Conservation (phyloP, 2,329 filamentous ascomycete genomes). For the Calonectria pteridis region DNA sequence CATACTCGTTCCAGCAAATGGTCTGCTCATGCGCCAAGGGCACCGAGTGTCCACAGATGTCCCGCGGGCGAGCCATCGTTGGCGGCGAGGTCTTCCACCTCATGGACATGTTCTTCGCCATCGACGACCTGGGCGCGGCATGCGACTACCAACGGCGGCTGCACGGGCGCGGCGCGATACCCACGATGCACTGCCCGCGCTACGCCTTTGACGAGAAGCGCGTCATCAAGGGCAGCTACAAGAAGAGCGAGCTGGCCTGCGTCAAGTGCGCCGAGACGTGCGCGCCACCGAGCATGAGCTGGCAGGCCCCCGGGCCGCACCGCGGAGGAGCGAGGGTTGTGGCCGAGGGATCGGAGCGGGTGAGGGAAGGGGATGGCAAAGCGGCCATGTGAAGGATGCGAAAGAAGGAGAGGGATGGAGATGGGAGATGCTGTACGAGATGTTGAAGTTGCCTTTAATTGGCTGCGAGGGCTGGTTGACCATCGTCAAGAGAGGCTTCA, state of each 20-base stretch:
- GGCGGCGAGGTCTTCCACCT: conserved; percentile 42
- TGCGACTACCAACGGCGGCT: conserved; percentile 45
- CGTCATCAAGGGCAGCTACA: conserved; percentile 41
- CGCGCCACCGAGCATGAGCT: conserved; percentile 42
- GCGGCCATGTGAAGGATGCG: not conserved
- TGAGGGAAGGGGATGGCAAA: not conserved
- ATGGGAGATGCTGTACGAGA: conserved; percentile 6
- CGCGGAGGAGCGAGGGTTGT: not conserved
- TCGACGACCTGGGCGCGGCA: conserved; percentile 44
- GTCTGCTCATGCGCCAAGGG: conserved; percentile 46
- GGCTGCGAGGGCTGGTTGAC: not conserved
- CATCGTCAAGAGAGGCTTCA: not conserved
- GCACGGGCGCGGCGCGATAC: conserved; percentile 36
- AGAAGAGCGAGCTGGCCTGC: conserved; percentile 43
- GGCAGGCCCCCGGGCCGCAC: conserved; percentile 41
- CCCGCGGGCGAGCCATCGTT: conserved; percentile 35
- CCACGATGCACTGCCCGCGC: conserved; percentile 42
- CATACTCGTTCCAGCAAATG: conserved; percentile 44
- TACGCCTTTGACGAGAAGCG: conserved; percentile 45
- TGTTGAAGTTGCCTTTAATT: not conserved
- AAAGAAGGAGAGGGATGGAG: not conserved
- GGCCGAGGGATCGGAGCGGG: not conserved
- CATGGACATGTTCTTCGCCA: conserved; percentile 41
- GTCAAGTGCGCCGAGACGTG: conserved; percentile 45
- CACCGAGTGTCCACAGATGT: conserved; percentile 43